These are phyloP conservation scores for Suillus paluster DNA, from an alignment of 768 basidiomycete species.

Conservation along the genomic window DNA sequence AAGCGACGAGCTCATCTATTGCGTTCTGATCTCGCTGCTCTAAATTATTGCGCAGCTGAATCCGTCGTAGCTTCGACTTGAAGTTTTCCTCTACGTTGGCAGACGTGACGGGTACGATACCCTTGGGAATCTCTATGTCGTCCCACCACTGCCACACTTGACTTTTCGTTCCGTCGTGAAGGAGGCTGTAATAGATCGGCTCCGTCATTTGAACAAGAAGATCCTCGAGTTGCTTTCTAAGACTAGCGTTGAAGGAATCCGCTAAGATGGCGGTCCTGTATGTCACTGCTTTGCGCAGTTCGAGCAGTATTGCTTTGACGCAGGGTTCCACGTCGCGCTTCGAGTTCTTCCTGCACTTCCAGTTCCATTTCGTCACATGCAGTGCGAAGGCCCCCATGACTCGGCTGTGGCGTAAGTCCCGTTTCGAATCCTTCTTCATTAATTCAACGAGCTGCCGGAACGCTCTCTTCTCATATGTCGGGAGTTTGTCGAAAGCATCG, in stretches of 20 bases:
- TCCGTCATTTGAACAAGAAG: not conserved
- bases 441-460: not conserved
- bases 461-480: not conserved
- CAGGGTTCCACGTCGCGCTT: not conserved
- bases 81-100: not conserved
- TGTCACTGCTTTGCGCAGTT: not conserved
- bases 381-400: not conserved
- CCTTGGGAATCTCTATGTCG: not conserved
- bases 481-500: not conserved
- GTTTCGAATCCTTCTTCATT: not conserved
- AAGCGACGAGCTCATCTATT: not conserved
- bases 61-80: not conserved
- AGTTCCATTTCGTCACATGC: not conserved
- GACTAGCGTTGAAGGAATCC: not conserved
- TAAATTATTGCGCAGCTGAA: not conserved
- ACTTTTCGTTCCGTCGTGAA: not conserved
- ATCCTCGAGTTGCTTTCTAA: conserved; percentile 1
- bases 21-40: not conserved
- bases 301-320: not conserved
- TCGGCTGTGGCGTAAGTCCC: not conserved
- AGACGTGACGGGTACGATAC: not conserved
- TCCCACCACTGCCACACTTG: not conserved
- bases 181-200: not conserved
- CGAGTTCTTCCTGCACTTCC: not conserved
- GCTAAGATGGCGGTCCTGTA: not conserved